These are phyloP conservation scores for Suhomyces taliae DNA, from an alignment of 1,139 yeast species.

Conservation along the genomic window DNA sequence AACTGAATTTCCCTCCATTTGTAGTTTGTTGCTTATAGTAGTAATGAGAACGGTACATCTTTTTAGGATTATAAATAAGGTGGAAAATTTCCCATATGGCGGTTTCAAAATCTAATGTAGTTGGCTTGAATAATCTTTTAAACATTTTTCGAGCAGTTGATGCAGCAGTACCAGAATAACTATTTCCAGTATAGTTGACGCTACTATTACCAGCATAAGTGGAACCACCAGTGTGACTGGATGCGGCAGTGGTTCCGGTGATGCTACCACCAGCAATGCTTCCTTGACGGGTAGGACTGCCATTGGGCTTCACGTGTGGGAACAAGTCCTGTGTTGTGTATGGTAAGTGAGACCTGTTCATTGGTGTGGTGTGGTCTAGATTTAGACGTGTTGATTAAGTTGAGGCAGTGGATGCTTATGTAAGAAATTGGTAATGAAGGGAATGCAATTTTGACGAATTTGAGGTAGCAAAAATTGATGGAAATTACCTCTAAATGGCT, in stretches of 20 bases:
- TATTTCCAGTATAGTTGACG: not conserved
- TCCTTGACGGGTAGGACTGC: conserved; percentile 5
- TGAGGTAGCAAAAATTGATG: too few species aligned
- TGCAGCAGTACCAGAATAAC: conserved; percentile 2
- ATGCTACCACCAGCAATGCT: conserved; percentile 3
- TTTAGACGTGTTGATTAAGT: conserved; percentile 3
- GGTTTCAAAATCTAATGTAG: conserved; percentile 84
- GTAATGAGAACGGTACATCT: conserved; percentile 78
- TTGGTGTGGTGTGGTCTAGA: conserved; percentile 8
- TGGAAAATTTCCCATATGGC: conserved; percentile 89
- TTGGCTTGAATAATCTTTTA: conserved; percentile 61
- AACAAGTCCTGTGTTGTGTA: conserved; percentile 42
- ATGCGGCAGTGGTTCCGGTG: conserved; percentile 3
- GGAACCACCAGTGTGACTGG: not conserved
- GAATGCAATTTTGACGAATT: too few species aligned
- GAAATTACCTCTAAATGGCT: too few species aligned
- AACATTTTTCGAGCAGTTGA: conserved; percentile 21
- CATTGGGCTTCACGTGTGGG: conserved; percentile 24
- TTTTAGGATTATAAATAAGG: conserved; percentile 70
- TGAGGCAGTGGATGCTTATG: not conserved
- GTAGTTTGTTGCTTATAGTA: conserved; percentile 54
- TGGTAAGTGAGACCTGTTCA: conserved; percentile 31
- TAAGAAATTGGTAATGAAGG: too few species aligned
- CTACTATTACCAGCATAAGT: not conserved
- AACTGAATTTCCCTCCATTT: conserved; percentile 35